phyloP scores from a whole-genome alignment of 2,329 filamentous ascomycete species.

The Monosporascus cannonballus region DNA sequence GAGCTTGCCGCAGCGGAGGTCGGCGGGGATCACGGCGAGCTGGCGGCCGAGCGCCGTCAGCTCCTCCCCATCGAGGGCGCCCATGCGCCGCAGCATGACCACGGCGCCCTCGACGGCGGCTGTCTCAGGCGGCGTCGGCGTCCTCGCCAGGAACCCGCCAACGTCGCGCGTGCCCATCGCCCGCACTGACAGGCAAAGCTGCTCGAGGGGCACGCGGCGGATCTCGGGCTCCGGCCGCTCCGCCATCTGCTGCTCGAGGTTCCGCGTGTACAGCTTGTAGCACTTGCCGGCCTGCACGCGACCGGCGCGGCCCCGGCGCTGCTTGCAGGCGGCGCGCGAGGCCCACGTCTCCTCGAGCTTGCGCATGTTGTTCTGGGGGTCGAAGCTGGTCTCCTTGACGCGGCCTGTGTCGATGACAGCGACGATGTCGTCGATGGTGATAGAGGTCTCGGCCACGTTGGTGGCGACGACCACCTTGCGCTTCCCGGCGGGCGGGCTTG shows the following conservation, averaged over 20 bases:
- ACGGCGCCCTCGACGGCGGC: slow-evolving; percentile 83
- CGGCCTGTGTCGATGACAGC: slow-evolving; percentile 92
- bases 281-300: slow-evolving; percentile 86
- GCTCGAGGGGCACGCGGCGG: slow-evolving; percentile 83
- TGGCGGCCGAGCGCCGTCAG: slow-evolving; percentile 90
- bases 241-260: slow-evolving; percentile 79
- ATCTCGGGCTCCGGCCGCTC: slow-evolving; percentile 92
- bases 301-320: slow-evolving; percentile 86
- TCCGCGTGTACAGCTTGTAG: slow-evolving; percentile 91
- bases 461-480: slow-evolving; percentile 92
- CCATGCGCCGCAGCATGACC: slow-evolving; percentile 73
- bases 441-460: slow-evolving; percentile 96
- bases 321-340: slow-evolving; percentile 87
- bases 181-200: slow-evolving; percentile 88
- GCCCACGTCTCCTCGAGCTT: slow-evolving; percentile 94
- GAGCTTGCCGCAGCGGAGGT: slow-evolving; percentile 86
- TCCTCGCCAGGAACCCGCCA: slow-evolving; percentile 71
- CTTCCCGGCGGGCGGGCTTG: slow-evolving; percentile 66
- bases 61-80: slow-evolving; percentile 78
- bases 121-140: slow-evolving; percentile 81
- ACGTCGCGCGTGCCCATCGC: slow-evolving; percentile 90
- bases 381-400: slow-evolving; percentile 95
- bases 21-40: slow-evolving; percentile 90
- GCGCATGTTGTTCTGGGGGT: slow-evolving; percentile 87
- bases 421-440: slow-evolving; percentile 96